These are phyloP conservation scores for Berkeleyomyces basicola DNA, from an alignment of 2,329 filamentous ascomycete genomes.

Conservation along the genomic window DNA sequence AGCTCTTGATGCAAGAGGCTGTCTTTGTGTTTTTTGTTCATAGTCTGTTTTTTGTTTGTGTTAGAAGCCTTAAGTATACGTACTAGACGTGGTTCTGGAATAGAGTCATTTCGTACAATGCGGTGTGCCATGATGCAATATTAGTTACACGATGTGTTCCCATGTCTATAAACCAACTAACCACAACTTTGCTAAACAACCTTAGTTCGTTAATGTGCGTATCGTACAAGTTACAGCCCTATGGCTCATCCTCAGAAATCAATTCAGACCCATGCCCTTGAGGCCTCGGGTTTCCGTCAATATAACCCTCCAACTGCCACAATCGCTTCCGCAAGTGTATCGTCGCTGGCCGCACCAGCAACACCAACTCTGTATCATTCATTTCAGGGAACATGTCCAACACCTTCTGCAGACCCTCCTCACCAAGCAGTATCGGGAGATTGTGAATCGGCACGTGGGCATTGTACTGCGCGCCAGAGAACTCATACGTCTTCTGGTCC, in stretches of 20 bases:
- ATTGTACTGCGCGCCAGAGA: conserved; percentile 19
- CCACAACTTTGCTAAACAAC: not conserved
- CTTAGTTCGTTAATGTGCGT: not conserved
- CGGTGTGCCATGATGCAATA: not conserved
- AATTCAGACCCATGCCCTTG: not conserved
- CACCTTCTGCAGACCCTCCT: conserved; percentile 27
- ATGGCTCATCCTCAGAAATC: not conserved
- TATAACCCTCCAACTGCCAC: conserved; percentile 43
- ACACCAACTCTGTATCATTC: conserved; percentile 24
- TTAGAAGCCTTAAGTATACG: conserved; percentile 1
- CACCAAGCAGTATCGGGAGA: conserved; percentile 33
- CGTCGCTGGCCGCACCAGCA: conserved; percentile 27
- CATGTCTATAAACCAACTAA: not conserved
- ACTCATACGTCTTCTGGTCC: conserved; percentile 32
- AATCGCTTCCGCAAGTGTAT: conserved; percentile 31
- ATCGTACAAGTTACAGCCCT: not conserved
- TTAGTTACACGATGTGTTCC: not conserved
- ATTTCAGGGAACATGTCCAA: conserved; percentile 21
- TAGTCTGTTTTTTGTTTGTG: conserved; percentile 6
- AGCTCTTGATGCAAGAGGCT: not conserved
- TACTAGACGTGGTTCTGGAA: conserved; percentile 8
- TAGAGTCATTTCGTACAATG: conserved; percentile 7
- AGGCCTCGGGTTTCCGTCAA: not conserved
- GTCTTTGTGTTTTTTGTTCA: conserved; percentile 9
- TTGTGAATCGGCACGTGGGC: conserved; percentile 35